Percentiles rank a stretch among this genome's conserved stretches.
These are phyloP conservation scores for Penicillium subrubescens DNA, from an alignment of 495 filamentous ascomycete genomes.

Conservation along the genomic window DNA sequence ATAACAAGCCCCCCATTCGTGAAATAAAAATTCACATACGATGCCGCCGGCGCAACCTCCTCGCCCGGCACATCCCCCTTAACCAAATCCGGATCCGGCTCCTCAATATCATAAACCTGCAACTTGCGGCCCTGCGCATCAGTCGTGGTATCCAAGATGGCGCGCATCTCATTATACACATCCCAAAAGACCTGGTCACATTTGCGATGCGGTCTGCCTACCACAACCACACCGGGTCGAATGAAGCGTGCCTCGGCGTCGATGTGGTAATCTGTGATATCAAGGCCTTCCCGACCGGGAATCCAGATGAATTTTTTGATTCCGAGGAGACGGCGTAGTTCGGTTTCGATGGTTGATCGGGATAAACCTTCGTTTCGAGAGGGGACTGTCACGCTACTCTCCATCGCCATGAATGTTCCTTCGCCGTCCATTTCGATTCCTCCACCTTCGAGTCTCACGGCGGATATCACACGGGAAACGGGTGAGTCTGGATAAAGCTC, in stretches of 20 bases:
- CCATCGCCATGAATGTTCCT: conserved; percentile 38
- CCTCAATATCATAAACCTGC: conserved; percentile 32
- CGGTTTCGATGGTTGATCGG: conserved; percentile 24
- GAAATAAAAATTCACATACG: conserved; percentile 44
- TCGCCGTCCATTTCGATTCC: conserved; percentile 40
- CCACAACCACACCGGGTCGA: conserved; percentile 35
- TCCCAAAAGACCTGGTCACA: conserved; percentile 26
- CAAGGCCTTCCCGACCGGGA: conserved; percentile 32
- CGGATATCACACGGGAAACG: conserved; percentile 23
- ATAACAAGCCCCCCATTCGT: conserved; percentile 37
- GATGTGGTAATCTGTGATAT: conserved; percentile 40
- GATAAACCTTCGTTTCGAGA: conserved; percentile 32
- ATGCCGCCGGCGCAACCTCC: conserved; percentile 29
- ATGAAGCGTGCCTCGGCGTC: conserved; percentile 38
- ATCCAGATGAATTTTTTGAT: conserved; percentile 38
- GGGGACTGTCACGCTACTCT: conserved; percentile 35
- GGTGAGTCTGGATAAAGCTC: not conserved
- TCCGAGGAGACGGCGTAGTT: conserved; percentile 28
- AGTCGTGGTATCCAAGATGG: conserved; percentile 19
- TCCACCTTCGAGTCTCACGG: conserved; percentile 34
- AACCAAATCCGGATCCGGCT: conserved; percentile 33
- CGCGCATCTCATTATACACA: conserved; percentile 33
- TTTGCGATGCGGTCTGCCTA: conserved; percentile 26
- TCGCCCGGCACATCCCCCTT: conserved; percentile 22
- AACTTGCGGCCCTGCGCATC: conserved; percentile 34